Conservation (phyloP, 1,284 basidiomycete genomes). For the Tylopilus sp. region DNA sequence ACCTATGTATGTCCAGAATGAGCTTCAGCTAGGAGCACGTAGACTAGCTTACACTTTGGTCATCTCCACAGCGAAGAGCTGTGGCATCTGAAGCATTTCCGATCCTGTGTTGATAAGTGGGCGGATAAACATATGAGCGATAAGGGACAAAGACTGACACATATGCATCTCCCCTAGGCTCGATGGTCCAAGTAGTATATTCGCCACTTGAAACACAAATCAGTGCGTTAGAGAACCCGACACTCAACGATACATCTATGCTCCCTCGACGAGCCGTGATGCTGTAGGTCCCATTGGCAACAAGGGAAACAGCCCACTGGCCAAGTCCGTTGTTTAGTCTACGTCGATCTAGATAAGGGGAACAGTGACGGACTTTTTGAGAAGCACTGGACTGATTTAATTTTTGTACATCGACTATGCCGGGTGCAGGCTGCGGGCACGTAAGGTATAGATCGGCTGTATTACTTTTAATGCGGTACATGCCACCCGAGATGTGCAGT, state of each 20-base stretch:
- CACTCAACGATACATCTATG: background rate
- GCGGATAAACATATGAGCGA: too few relatives aligned
- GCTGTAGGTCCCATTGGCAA: background rate
- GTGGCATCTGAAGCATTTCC: too few relatives aligned
- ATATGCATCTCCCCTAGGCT: background rate
- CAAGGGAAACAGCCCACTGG: background rate
- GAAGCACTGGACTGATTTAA: background rate
- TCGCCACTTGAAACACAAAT: too few relatives aligned
- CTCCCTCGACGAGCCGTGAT: background rate
- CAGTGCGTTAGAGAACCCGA: background rate
- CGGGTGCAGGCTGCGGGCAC: background rate
- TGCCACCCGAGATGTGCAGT: background rate
- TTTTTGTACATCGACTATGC: background rate
- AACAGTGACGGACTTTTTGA: background rate
- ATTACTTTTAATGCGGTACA: slow-evolving; percentile 11
- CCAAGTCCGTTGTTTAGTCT: too few relatives aligned
- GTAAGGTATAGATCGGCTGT: background rate
- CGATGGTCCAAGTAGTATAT: background rate
- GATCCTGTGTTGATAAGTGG: too few relatives aligned
- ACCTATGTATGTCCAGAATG: too few relatives aligned
- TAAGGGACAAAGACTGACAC: background rate
- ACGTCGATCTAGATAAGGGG: background rate
- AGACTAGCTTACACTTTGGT: too few relatives aligned
- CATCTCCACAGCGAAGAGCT: too few relatives aligned
- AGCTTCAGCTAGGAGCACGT: too few relatives aligned